A percentile compares a stretch with the other conserved stretches of the same genome.
Evolutionary conservation across 2,329 filamentous ascomycete genomes (phyloP).

Genomic region (Fusarium sp.): DNA sequence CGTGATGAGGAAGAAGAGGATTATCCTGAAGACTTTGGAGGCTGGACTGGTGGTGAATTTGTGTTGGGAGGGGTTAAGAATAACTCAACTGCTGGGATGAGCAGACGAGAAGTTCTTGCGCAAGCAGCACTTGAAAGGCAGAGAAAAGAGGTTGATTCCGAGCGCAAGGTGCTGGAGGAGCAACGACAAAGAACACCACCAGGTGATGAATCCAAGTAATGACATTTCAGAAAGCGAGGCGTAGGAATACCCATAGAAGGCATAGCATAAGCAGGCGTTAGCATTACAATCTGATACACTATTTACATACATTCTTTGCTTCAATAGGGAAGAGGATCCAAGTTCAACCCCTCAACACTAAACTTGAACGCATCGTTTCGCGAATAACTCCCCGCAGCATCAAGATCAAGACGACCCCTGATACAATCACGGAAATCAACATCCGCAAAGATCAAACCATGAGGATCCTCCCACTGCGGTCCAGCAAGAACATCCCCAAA

Average conservation of each 20-base stretch:
- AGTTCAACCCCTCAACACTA: constrained; percentile 67
- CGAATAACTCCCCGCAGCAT: constrained; percentile 88
- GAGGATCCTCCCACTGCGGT: constrained; percentile 84
- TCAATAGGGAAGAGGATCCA: constrained; percentile 68
- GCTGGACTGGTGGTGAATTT: constrained; percentile 84
- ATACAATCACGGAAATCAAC: constrained; percentile 91
- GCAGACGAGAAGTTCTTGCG: constrained; percentile 79
- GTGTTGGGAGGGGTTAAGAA: constrained; percentile 71
- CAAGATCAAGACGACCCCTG: constrained; percentile 82
- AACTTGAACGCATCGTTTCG: constrained; percentile 74
- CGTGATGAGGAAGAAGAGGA: constrained; percentile 63
- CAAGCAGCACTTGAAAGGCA: constrained; percentile 56
- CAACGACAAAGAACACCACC: constrained; percentile 42
- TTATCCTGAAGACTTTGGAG: constrained; percentile 70
- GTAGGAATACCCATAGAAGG: constrained; percentile 23
- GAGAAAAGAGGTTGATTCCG: constrained; percentile 49
- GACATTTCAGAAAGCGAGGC: constrained; percentile 13
- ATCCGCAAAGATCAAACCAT: constrained; percentile 75
- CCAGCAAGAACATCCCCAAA: constrained; percentile 83
- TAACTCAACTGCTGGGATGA: constrained; percentile 63
- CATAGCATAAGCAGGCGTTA: constrained; percentile 13
- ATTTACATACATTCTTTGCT: neutral
- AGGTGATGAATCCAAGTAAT: constrained; percentile 42
- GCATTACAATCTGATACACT: constrained; percentile 31
- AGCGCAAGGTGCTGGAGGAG: constrained; percentile 49